phyloP scores from a whole-genome alignment of 352 stramenopile species.

The Peronospora belbahrii region DNA sequence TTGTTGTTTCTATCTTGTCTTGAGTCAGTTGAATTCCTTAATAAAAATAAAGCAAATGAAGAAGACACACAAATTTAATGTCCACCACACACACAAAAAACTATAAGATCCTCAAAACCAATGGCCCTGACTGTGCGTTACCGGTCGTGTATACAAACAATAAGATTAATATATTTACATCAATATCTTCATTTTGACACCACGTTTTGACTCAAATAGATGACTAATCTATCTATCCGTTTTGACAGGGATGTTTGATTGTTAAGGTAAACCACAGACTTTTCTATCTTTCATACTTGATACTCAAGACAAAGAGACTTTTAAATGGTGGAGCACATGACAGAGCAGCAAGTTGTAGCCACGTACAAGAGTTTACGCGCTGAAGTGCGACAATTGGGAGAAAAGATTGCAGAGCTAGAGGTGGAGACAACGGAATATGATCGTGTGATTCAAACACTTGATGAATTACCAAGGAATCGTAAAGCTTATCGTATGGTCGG shows the following conservation, averaged over 20 bases:
- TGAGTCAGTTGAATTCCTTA: constrained; percentile 60
- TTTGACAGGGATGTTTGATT: too few relatives aligned
- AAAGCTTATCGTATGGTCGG: constrained; percentile 94
- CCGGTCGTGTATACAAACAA: constrained; percentile 46
- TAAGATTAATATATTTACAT: too few relatives aligned
- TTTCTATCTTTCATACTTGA: too few relatives aligned
- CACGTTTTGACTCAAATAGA: too few relatives aligned
- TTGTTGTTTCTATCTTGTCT: constrained; percentile 30
- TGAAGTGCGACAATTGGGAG: constrained; percentile 73
- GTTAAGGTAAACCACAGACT: too few relatives aligned
- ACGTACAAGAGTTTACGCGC: constrained; percentile 83
- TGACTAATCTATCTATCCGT: too few relatives aligned
- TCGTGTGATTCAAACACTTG: constrained; percentile 76
- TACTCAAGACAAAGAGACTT: background rate
- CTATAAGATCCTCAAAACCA: constrained; percentile 36
- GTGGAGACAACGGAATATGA: constrained; percentile 80
- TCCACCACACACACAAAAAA: too few relatives aligned
- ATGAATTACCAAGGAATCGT: constrained; percentile 54
- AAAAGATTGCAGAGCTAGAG: constrained; percentile 83
- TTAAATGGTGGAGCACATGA: constrained; percentile 60
- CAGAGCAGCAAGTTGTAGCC: constrained; percentile 79
- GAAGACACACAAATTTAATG: too few relatives aligned
- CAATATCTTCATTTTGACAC: too few relatives aligned
- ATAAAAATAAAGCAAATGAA: constrained; percentile 20
- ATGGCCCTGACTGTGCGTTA: constrained; percentile 82